Percentiles rank a stretch among this genome's conserved stretches.
phyloP scores from a whole-genome alignment of 2,329 filamentous ascomycete species.

The Neofusicoccum umdonicola region DNA sequence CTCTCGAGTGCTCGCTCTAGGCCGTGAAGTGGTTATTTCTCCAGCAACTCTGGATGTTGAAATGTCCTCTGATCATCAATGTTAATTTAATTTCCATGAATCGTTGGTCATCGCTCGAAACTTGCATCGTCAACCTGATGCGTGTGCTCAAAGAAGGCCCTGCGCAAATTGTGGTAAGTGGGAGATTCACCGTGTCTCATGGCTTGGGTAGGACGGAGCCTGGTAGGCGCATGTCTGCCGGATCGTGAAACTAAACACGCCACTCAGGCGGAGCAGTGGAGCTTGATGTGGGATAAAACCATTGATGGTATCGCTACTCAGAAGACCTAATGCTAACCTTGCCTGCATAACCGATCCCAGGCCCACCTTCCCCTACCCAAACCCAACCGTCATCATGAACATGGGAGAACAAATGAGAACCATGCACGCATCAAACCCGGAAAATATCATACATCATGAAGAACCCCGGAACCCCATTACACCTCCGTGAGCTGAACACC shows the following conservation, averaged over 20 bases:
- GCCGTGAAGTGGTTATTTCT: too few species aligned
- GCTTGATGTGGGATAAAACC: neutral
- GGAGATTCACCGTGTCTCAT: too few species aligned
- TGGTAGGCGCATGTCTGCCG: too few species aligned
- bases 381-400: neutral
- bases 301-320: neutral
- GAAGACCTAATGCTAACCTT: neutral
- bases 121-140: too few species aligned
- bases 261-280: neutral
- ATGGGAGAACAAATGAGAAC: neutral
- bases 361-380: neutral
- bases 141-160: too few species aligned
- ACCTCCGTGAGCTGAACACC: neutral
- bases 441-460: constrained; percentile 13
- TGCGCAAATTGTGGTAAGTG: too few species aligned
- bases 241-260: too few species aligned
- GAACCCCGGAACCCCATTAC: neutral
- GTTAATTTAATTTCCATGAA: too few species aligned
- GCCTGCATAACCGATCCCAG: neutral
- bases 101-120: too few species aligned
- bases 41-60: too few species aligned
- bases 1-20: neutral
- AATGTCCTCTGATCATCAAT: too few species aligned
- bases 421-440: neutral
- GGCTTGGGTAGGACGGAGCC: too few species aligned